phyloP scores from a whole-genome alignment of 768 basidiomycete species.

The Tricholoma hemisulphureum region DNA sequence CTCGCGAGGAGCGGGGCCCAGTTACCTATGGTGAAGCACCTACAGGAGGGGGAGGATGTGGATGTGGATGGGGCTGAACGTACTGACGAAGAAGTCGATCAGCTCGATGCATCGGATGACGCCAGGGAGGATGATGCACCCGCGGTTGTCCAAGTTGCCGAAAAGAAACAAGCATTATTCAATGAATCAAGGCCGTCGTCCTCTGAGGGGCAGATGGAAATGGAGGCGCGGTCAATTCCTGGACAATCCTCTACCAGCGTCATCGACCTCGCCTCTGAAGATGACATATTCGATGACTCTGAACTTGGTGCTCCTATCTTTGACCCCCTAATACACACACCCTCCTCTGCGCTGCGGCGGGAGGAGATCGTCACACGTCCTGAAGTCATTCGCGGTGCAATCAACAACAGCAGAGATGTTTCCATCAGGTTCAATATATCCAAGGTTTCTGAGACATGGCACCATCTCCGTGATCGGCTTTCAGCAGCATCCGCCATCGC shows the following conservation, averaged over 20 bases:
- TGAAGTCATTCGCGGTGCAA: conserved; percentile 41
- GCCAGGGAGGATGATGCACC: not conserved
- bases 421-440: conserved; percentile 35
- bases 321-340: conserved; percentile 11
- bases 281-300: conserved; percentile 22
- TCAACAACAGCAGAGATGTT: conserved; percentile 18
- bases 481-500: not conserved
- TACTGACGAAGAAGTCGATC: not conserved
- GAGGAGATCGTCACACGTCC: conserved; percentile 28
- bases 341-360: conserved; percentile 10
- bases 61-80: not conserved
- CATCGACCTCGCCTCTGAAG: conserved; percentile 18
- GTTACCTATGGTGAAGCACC: conserved; percentile 13
- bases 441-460: conserved; percentile 27
- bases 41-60: conserved; percentile 21
- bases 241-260: conserved; percentile 3
- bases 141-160: not conserved
- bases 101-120: not conserved
- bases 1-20: conserved; percentile 55
- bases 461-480: conserved; percentile 4
- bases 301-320: conserved; percentile 13
- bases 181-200: not conserved
- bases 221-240: conserved; percentile 13
- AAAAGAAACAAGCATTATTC: no score
- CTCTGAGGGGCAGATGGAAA: not conserved